These are phyloP conservation scores for Alternaria gansuensis DNA, from an alignment of 2,329 filamentous ascomycete genomes.

Conservation along the genomic window DNA sequence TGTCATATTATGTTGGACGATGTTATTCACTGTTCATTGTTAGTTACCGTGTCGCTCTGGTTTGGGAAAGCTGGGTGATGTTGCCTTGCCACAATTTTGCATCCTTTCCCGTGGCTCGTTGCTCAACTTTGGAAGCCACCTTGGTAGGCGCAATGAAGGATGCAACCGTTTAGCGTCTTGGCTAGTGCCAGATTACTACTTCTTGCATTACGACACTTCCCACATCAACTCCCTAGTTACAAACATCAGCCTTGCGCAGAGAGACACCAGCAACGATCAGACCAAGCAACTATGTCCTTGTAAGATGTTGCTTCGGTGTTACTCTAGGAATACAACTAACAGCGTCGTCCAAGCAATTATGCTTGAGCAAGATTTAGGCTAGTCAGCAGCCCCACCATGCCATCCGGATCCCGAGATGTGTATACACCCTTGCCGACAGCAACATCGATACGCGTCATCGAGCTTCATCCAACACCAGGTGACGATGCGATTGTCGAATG, in stretches of 20 bases:
- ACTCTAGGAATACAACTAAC: background rate
- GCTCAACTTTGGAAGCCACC: too few species aligned
- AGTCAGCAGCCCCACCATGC: slow-evolving; percentile 2
- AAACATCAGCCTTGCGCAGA: background rate
- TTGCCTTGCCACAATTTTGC: background rate
- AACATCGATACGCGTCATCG: slow-evolving; percentile 12
- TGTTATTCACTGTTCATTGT: background rate
- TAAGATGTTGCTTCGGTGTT: background rate
- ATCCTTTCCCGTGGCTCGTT: too few species aligned
- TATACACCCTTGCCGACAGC: slow-evolving; percentile 3
- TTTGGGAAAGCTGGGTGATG: background rate
- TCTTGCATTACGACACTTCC: background rate
- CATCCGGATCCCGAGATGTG: background rate
- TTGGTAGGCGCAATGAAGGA: background rate
- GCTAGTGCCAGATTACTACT: background rate
- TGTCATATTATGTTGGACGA: background rate
- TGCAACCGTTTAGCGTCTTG: slow-evolving; percentile 2
- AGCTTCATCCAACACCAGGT: background rate
- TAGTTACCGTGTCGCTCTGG: background rate
- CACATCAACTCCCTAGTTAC: background rate
- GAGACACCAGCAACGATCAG: background rate
- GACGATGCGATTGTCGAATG: background rate
- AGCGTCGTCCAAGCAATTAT: background rate
- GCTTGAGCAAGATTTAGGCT: background rate
- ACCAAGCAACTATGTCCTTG: background rate